A percentile compares a stretch with the other conserved stretches of the same genome.
Evolutionary conservation across 768 basidiomycete species (phyloP).

Genomic region (Russula earlei): DNA sequence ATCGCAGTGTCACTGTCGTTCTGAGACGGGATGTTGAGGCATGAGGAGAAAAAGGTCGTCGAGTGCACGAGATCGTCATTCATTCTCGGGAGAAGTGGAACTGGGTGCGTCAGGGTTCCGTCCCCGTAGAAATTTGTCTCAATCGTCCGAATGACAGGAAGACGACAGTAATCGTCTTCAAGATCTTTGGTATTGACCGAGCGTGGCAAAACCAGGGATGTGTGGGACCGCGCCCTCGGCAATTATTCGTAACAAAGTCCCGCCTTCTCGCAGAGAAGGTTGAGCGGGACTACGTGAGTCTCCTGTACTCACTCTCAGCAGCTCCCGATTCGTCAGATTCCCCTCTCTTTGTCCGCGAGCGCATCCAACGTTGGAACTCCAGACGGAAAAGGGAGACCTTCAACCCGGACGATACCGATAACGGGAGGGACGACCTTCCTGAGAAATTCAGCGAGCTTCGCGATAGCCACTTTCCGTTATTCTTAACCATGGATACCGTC

Average conservation of each 20-base stretch:
- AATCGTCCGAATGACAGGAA: conserved; percentile 34
- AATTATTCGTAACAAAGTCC: conserved; percentile 68
- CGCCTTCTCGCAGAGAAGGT: conserved; percentile 57
- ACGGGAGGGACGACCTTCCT: conserved; percentile 39
- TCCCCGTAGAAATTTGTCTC: not conserved
- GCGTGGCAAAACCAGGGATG: conserved; percentile 35
- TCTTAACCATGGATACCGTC: conserved; percentile 57
- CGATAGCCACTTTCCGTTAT: conserved; percentile 60
- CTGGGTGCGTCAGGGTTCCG: conserved; percentile 39
- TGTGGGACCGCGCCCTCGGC: conserved; percentile 41
- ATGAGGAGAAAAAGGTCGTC: conserved; percentile 13
- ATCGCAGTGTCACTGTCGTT: not conserved
- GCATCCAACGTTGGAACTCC: conserved; percentile 17
- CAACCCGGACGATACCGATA: conserved; percentile 35
- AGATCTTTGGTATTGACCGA: conserved; percentile 61
- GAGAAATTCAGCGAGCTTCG: conserved; percentile 42
- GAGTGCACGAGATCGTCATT: conserved; percentile 14
- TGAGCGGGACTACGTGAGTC: conserved; percentile 51
- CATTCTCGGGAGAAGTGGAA: conserved; percentile 48
- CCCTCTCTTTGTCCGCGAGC: conserved; percentile 31
- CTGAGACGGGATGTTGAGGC: not conserved
- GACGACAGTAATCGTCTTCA: conserved; percentile 70
- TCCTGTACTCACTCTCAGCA: conserved; percentile 36
- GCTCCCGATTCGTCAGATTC: conserved; percentile 25
- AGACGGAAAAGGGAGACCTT: conserved; percentile 25